Evolutionary conservation across 2,329 filamentous ascomycete species (phyloP), one percentile per base, ranked within the genome.

Genomic region (Parafenestella ontariensis): DNA sequence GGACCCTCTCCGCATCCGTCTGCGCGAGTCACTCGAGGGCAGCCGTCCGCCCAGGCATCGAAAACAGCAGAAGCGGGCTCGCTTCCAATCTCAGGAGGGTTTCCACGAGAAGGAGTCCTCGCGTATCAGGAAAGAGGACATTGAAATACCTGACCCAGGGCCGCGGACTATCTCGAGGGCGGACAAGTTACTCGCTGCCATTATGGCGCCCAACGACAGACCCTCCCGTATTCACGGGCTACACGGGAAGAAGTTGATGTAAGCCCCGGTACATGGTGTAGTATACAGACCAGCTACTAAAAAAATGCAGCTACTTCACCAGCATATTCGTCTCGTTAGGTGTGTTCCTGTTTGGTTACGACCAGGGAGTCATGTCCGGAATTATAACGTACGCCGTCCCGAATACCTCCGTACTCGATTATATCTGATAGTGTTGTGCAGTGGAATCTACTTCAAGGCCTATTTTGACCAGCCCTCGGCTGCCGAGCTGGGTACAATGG

Each of bases 211-310:
- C 65, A 87, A 88, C 74, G 87, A 90, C 76, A 78, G 82, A 48
- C 81, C 81, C 62, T 85, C 87, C 73, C 87, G 89, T 74, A 89
- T 92, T 70, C 90, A 95, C 80, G 95, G 95, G 82, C 85, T 99
- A 68, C 96, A 96, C 70, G 95, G 95, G 80, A 96, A 96, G 82
- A 88, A 94, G 78, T 83, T 99, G 71, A 85, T 99, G 89, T 97
- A 85, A 69, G 86, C 76, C 33, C 17, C 26, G 47, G 20, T 24
- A 41, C 20, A 40, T 24, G 1, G 26, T 23, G 37, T 15, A 7
- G 17, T 34, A 13, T 18, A 11, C 7, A 21, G 11, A 6, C 6
- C n/a, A n/a, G 10, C 2, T 41, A 29, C 62, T 69, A 52, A 68
- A 43, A 23, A n/a, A 7, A 9, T 3, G 50, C 70, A 96, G 92